Evolutionary conservation across 192 early-diverging fungal species (phyloP).

Genomic region (Entophlyctis helioformis): DNA sequence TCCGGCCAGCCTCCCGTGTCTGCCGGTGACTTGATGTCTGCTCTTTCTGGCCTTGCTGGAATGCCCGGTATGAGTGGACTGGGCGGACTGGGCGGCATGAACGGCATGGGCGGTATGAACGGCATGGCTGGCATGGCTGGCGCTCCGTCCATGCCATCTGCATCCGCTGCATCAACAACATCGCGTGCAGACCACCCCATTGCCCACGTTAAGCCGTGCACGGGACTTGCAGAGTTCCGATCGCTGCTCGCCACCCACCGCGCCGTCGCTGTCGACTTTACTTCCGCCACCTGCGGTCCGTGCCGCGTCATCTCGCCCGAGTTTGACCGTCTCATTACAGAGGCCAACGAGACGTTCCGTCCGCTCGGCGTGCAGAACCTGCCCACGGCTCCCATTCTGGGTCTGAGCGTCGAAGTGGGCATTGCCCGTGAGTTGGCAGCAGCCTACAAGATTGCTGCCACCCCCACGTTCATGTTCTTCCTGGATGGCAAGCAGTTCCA

Average conservation of each 20-base stretch:
- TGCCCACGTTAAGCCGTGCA: slow-evolving; percentile 18
- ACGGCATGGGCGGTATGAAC: too few species aligned
- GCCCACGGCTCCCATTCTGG: slow-evolving; percentile 27
- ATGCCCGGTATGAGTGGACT: too few species aligned
- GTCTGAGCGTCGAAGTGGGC: slow-evolving; percentile 48
- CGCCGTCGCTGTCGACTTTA: slow-evolving; percentile 57
- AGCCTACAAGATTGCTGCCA: slow-evolving; percentile 43
- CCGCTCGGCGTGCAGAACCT: slow-evolving; percentile 5
- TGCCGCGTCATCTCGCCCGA: slow-evolving; percentile 58
- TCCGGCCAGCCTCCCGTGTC: too few species aligned
- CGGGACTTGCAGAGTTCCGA: slow-evolving; percentile 24
- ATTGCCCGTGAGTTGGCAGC: slow-evolving; percentile 38
- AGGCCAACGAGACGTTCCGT: slow-evolving; percentile 18
- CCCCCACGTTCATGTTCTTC: slow-evolving; percentile 65
- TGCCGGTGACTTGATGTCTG: too few species aligned
- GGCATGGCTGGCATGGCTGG: too few species aligned
- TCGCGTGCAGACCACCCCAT: neutral
- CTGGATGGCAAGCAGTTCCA: slow-evolving; percentile 37
- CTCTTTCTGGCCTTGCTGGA: too few species aligned
- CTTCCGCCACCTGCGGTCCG: slow-evolving; percentile 53
- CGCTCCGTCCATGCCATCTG: too few species aligned
- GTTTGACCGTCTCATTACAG: slow-evolving; percentile 42
- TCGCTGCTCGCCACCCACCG: slow-evolving; percentile 28
- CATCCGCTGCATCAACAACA: slow-evolving; percentile 6
- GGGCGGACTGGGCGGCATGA: too few species aligned